A percentile compares a stretch with the other conserved stretches of the same genome.
phyloP scores from a whole-genome alignment of 2,329 filamentous ascomycete species.

The Monilinia fructigena region DNA sequence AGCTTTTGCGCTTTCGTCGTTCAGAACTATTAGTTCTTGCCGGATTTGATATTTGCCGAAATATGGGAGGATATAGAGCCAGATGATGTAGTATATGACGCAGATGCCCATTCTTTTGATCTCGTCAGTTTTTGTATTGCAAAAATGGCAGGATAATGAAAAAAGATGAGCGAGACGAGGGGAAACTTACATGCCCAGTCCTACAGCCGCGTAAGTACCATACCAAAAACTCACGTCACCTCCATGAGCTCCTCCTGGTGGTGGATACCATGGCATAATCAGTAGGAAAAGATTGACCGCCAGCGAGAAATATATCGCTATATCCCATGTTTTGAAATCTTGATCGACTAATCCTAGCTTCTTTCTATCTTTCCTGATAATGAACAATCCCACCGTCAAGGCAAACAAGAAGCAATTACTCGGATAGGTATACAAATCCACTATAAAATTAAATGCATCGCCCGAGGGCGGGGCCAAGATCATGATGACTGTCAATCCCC shows the following conservation, averaged over 20 bases:
- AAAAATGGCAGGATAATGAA: not conserved
- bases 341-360: slow-evolving; percentile 49
- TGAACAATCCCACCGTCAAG: slow-evolving; percentile 56
- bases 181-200: slow-evolving; percentile 60
- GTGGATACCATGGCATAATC: slow-evolving; percentile 71
- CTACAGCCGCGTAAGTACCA: slow-evolving; percentile 64
- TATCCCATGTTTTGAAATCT: slow-evolving; percentile 53
- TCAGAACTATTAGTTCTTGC: slow-evolving; percentile 53
- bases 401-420: slow-evolving; percentile 55
- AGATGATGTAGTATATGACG: slow-evolving; percentile 56
- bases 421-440: slow-evolving; percentile 60
- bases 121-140: not conserved
- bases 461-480: slow-evolving; percentile 60
- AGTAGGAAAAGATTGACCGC: slow-evolving; percentile 60
- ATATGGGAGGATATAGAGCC: slow-evolving; percentile 56
- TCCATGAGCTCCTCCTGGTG: slow-evolving; percentile 54
- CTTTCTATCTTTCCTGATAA: slow-evolving; percentile 55
- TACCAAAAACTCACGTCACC: slow-evolving; percentile 75
- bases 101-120: slow-evolving; percentile 50
- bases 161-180: slow-evolving; percentile 1
- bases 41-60: slow-evolving; percentile 54
- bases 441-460: slow-evolving; percentile 64
- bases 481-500: slow-evolving; percentile 57
- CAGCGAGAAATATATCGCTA: slow-evolving; percentile 58
- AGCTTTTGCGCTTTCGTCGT: slow-evolving; percentile 47